A percentile compares a stretch with the other conserved stretches of the same genome.
Evolutionary conservation across 148 eudicot species (phyloP).

Genomic region (Rhododendron simsii): DNA sequence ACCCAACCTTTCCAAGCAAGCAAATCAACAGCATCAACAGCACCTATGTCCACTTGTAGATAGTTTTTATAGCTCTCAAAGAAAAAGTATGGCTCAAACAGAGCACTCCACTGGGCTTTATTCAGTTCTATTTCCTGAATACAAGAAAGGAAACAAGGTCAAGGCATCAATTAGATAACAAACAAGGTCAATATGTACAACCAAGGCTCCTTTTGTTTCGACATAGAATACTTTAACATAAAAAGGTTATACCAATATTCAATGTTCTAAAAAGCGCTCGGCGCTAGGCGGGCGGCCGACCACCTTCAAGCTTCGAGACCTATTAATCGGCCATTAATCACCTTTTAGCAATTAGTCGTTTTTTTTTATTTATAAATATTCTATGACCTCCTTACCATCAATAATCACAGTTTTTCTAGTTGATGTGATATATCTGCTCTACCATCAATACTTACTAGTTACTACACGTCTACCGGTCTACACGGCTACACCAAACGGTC

Average conservation of each 20-base stretch:
- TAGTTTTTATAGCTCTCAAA: conserved; percentile 87
- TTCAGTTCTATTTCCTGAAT: conserved; percentile 77
- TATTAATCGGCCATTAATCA: too few species aligned
- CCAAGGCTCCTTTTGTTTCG: background rate
- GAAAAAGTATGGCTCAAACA: conserved; percentile 74
- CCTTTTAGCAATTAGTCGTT: too few species aligned
- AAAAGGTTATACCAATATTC: background rate
- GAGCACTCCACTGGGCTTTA: conserved; percentile 52
- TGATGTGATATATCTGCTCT: too few species aligned
- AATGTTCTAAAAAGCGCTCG: too few species aligned
- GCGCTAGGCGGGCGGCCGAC: too few species aligned
- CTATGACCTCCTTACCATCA: too few species aligned
- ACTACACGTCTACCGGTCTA: too few species aligned
- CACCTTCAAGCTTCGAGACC: too few species aligned
- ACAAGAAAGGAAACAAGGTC: background rate
- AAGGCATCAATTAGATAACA: background rate
- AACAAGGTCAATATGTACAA: background rate
- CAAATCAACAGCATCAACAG: conserved; percentile 61
- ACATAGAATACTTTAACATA: background rate
- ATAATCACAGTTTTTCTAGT: too few species aligned
- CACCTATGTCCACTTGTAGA: conserved; percentile 69
- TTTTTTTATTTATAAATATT: too few species aligned
- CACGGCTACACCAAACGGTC: too few species aligned
- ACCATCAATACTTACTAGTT: too few species aligned
- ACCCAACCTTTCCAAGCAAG: conserved; percentile 97